Base-by-base conservation (phyloP, 352 stramenopile genomes). In the Pythium plurisporium region DNA sequence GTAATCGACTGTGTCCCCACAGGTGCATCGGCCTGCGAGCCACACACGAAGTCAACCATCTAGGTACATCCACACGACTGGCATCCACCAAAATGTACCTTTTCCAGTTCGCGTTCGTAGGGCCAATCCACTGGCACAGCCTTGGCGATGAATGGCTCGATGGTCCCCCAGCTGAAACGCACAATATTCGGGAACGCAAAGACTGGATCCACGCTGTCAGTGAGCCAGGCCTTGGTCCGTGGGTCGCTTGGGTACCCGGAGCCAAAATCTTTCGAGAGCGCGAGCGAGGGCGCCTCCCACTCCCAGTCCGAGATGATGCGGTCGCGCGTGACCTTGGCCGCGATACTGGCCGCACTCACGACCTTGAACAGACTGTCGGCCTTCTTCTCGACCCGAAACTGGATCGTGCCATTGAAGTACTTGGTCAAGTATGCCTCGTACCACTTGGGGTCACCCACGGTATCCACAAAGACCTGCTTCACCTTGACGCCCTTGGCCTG, bases 381-480 rank as follows among this genome's bases (percentile, higher is more conserved):
- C 62, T 98, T 98, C 76, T 96, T 97, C 66, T 96, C 89, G n/a
- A 98, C 95, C 31, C 90, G 80, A 64, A 98, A 98, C 54, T 89
- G 69, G 66, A 98, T 97, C 22, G 69, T 80, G 23, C 83, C 82
- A 38, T 87, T 71, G 52, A 95, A 96, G 45, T 95, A 79, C 62
- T 95, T 94, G 44, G 95, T 94, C 42, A 98, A 68, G 63, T 95
- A 96, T 19, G 54, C 84, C 74, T 94, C 77, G 62, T 98, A 98
- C 65, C 72, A 89, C 4, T 80, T 75, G 27, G 92, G 77, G 68
- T 97, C 90, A 20, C 94, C 94, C 20, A 98, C 94, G 11, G 95
- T 98, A 72, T 98, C 95, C 50, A 98, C 96, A 48, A 92, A 98
- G 47, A 97, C 87, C 43, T 97, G 75, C 30, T 76, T 86, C 9